Evolutionary conservation across 1,284 basidiomycete species (phyloP).

Genomic region (Ustilago loliicola): DNA sequence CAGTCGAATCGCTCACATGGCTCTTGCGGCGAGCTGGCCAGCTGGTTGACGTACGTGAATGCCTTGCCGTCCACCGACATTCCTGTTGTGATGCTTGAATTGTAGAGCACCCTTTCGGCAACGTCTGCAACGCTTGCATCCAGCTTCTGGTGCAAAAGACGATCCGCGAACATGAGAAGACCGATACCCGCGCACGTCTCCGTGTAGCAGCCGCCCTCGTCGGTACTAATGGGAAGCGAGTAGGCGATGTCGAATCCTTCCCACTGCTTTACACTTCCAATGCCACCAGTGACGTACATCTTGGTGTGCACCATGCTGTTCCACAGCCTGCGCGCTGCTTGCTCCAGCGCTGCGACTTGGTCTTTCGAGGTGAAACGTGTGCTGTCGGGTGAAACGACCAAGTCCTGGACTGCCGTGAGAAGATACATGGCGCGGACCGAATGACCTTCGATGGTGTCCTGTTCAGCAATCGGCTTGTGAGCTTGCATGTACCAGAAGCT

Average conservation of each 20-base stretch:
- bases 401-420: constrained; percentile 37
- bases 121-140: constrained; percentile 29
- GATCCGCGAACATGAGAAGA: constrained; percentile 32
- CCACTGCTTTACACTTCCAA: constrained; percentile 39
- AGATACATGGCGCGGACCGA: constrained; percentile 39
- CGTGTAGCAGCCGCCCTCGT: constrained; percentile 41
- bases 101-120: constrained; percentile 35
- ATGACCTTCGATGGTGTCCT: constrained; percentile 40
- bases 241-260: constrained; percentile 36
- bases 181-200: constrained; percentile 40
- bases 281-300: constrained; percentile 43
- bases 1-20: constrained; percentile 34
- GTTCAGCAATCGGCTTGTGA: constrained; percentile 34
- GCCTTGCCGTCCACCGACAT: constrained; percentile 36
- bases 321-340: constrained; percentile 24
- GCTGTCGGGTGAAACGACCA: constrained; percentile 16
- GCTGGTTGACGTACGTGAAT: constrained; percentile 44
- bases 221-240: constrained; percentile 34
- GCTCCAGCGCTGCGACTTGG: constrained; percentile 13
- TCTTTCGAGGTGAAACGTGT: neutral
- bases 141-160: constrained; percentile 22
- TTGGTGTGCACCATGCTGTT: constrained; percentile 27
- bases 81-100: constrained; percentile 37
- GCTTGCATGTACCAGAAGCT: constrained; percentile 48
- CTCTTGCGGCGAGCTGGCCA: constrained; percentile 33